These are phyloP conservation scores for Pouteria campechiana DNA, from an alignment of 179 eudicot genomes.

Conservation along the genomic window DNA sequence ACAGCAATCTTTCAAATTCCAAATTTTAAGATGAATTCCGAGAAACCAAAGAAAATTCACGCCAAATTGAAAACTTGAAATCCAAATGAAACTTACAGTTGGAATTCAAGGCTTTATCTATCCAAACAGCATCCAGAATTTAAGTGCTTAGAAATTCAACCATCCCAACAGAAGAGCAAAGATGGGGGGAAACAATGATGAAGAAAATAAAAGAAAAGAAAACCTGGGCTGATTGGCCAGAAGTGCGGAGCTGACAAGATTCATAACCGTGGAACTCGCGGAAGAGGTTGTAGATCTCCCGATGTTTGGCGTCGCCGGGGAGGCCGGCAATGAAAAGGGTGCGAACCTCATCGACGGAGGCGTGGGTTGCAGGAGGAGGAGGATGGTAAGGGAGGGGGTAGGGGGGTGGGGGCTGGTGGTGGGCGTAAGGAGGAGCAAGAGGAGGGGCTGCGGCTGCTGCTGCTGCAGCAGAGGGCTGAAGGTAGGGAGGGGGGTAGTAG, in stretches of 20 bases:
- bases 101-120: constrained; percentile 1
- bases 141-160: background rate
- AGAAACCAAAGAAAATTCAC: too few relatives aligned
- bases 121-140: background rate
- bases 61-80: too few relatives aligned
- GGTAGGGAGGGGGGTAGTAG: constrained; percentile 22
- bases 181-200: too few relatives aligned
- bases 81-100: too few relatives aligned
- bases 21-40: too few relatives aligned
- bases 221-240: constrained; percentile 38
- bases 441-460: constrained; percentile 13
- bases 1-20: too few relatives aligned
- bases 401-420: constrained; percentile 8
- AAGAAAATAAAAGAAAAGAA: too few relatives aligned
- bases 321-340: constrained; percentile 86
- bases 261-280: constrained; percentile 74
- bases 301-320: constrained; percentile 63
- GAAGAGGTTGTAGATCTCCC: constrained; percentile 83
- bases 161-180: background rate
- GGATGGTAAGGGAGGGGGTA: constrained; percentile 9
- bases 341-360: constrained; percentile 43
- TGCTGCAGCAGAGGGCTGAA: constrained; percentile 15
- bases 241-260: constrained; percentile 59
- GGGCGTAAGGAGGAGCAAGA: constrained; percentile 10
- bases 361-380: constrained; percentile 11